Percentiles rank a stretch among this genome's conserved stretches.
Conservation (phyloP, 2,329 filamentous ascomycete species). For the Aspergillus sp. region DNA sequence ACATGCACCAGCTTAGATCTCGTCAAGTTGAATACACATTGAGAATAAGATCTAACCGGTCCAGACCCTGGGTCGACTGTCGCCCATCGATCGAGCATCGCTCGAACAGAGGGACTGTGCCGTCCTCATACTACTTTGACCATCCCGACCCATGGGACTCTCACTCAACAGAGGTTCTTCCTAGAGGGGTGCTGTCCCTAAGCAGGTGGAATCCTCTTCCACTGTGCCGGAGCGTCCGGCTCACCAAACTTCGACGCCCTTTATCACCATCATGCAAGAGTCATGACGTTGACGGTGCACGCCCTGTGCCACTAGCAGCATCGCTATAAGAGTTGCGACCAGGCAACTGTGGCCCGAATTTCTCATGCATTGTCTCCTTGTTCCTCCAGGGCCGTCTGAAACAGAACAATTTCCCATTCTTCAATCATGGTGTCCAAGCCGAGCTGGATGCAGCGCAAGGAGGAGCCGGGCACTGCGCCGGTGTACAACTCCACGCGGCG, state of each 20-base stretch:
- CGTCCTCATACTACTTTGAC: too few relatives aligned
- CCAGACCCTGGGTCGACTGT: too few relatives aligned
- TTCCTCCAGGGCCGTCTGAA: neutral
- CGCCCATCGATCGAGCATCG: too few relatives aligned
- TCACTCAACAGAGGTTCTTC: too few relatives aligned
- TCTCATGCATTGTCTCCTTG: neutral
- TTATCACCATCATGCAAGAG: neutral
- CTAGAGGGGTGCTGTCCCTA: too few relatives aligned
- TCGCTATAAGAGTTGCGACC: too few relatives aligned
- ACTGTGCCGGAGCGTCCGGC: neutral
- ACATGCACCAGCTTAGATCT: too few relatives aligned
- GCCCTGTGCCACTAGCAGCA: too few relatives aligned
- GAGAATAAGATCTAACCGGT: too few relatives aligned
- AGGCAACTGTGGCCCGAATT: neutral
- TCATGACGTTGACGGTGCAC: constrained; percentile 1
- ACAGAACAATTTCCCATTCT: neutral
- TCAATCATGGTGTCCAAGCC: neutral
- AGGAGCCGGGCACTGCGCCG: neutral
- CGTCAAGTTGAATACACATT: too few relatives aligned
- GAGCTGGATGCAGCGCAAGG: neutral
- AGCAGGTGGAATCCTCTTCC: neutral
- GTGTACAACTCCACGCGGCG: neutral
- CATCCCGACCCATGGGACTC: too few relatives aligned
- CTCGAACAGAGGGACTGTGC: too few relatives aligned
- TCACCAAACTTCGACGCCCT: neutral